phyloP scores from a whole-genome alignment of 345 rosid species.

The Eucalyptus brandiana region DNA sequence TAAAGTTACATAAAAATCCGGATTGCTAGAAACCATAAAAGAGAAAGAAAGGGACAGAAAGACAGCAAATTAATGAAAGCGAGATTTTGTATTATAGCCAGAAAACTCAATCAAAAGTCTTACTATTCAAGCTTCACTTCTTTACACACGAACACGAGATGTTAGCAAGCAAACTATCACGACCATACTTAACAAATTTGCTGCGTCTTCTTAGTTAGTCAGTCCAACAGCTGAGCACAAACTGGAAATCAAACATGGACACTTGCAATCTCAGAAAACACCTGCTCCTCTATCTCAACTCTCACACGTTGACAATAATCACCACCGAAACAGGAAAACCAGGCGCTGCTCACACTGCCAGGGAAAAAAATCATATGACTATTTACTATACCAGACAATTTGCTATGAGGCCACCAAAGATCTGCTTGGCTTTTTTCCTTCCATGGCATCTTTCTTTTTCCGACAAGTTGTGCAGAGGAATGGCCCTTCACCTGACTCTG shows the following conservation, averaged over 20 bases:
- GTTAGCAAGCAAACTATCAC: slow-evolving; percentile 48
- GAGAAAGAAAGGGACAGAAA: background rate
- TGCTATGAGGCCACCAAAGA: slow-evolving; percentile 32
- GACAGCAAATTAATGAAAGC: background rate
- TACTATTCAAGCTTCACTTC: slow-evolving; percentile 5
- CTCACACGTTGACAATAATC: slow-evolving; percentile 24
- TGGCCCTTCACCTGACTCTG: slow-evolving; percentile 93
- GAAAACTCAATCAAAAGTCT: background rate
- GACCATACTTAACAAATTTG: slow-evolving; percentile 16
- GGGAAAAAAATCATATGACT: slow-evolving; percentile 13
- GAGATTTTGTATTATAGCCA: background rate
- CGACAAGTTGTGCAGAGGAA: slow-evolving; percentile 72
- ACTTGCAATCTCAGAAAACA: slow-evolving; percentile 5
- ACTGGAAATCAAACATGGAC: slow-evolving; percentile 12
- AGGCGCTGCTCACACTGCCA: slow-evolving; percentile 39
- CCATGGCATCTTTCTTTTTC: slow-evolving; percentile 99
- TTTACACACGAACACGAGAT: slow-evolving; percentile 36
- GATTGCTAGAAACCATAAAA: background rate
- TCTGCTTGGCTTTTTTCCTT: slow-evolving; percentile 75
- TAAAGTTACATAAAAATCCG: background rate
- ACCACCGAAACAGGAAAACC: slow-evolving; percentile 19
- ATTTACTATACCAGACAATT: slow-evolving; percentile 25
- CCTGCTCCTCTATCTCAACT: slow-evolving; percentile 15
- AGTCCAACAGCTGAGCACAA: slow-evolving; percentile 24
- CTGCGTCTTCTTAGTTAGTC: slow-evolving; percentile 16